phyloP scores from a whole-genome alignment of 768 basidiomycete genomes.

The Pisolithus microcarpus region DNA sequence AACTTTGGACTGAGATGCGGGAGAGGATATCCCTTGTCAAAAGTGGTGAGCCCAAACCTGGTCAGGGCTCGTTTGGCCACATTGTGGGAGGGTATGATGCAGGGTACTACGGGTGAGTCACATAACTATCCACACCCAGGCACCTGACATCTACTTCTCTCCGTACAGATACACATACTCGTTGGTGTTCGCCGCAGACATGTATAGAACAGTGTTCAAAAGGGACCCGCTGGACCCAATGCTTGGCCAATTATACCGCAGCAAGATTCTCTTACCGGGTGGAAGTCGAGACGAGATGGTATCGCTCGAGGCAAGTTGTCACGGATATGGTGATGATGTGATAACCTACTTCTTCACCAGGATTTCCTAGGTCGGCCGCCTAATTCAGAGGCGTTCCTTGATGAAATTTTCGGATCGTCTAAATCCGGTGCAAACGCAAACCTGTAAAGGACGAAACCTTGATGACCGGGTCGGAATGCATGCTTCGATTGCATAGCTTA shows the following conservation, averaged over 20 bases:
- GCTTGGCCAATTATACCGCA: conserved; percentile 62
- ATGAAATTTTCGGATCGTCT: conserved; percentile 52
- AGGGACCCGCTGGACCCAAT: conserved; percentile 63
- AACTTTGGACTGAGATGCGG: conserved; percentile 69
- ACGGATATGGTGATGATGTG: not conserved
- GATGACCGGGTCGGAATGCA: not conserved
- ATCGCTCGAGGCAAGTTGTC: conserved; percentile 54
- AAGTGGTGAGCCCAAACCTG: conserved; percentile 50
- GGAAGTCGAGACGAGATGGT: conserved; percentile 76
- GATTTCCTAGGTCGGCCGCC: conserved; percentile 70
- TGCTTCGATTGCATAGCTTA: no score
- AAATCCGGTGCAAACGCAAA: conserved; percentile 28
- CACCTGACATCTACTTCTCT: not conserved
- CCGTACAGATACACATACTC: conserved; percentile 59
- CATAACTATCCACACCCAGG: conserved; percentile 2
- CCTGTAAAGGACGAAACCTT: conserved; percentile 13
- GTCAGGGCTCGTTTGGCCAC: conserved; percentile 72
- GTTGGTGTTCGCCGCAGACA: conserved; percentile 48
- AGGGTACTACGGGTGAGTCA: conserved; percentile 43
- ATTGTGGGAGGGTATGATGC: conserved; percentile 69
- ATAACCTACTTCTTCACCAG: conserved; percentile 26
- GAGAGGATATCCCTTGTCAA: conserved; percentile 66
- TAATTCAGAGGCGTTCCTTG: conserved; percentile 67
- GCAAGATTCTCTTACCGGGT: conserved; percentile 67
- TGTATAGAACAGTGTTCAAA: conserved; percentile 66